A percentile compares a stretch with the other conserved stretches of the same genome.
Conservation (phyloP, 148 eudicot genomes). For the Euryodendron excelsum region DNA sequence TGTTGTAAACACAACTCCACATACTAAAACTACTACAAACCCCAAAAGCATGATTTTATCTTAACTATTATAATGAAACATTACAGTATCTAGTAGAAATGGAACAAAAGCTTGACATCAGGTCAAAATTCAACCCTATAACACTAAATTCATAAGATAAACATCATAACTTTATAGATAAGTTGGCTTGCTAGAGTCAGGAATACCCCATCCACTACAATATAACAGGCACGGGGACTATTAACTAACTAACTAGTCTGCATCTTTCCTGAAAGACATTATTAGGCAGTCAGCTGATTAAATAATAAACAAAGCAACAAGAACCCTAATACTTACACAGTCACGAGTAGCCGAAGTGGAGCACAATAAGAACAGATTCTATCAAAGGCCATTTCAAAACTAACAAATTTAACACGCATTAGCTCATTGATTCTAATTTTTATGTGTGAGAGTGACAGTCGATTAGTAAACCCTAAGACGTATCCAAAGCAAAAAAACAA, state of each 20-base stretch:
- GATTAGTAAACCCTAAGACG: background rate
- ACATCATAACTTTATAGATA: background rate
- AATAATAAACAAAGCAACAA: too few relatives aligned
- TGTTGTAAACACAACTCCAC: background rate
- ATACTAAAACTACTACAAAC: background rate
- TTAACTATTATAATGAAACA: background rate
- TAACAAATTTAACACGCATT: background rate
- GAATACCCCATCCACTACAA: background rate
- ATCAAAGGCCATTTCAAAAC: background rate
- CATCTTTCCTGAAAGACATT: background rate
- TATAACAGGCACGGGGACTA: background rate
- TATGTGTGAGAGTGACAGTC: background rate
- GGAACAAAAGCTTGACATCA: background rate
- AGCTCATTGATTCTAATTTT: background rate
- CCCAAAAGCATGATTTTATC: background rate
- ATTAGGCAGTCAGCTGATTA: background rate
- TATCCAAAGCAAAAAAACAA: background rate
- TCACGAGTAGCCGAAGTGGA: background rate
- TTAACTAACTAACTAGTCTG: too few relatives aligned
- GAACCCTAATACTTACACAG: too few relatives aligned
- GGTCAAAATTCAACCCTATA: background rate
- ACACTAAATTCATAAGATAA: background rate
- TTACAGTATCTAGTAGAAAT: background rate
- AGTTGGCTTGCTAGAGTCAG: background rate
- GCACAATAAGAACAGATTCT: background rate